Conservation (phyloP, 2,329 filamentous ascomycete species). For the Zalaria sp. region DNA sequence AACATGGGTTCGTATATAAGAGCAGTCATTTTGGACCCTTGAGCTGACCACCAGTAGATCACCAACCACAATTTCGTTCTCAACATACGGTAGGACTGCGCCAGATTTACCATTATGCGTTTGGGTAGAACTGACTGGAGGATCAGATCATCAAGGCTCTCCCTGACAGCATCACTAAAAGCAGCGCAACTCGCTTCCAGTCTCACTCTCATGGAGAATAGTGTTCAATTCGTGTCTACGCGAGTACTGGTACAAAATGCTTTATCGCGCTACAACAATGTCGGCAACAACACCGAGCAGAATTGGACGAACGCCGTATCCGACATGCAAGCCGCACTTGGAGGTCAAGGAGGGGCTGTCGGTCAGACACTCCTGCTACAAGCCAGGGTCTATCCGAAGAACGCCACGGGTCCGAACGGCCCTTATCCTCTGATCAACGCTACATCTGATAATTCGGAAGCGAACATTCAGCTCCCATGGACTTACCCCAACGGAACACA, state of each 20-base stretch:
- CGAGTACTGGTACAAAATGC: conserved; percentile 39
- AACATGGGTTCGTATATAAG: conserved; percentile 33
- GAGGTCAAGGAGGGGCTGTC: conserved; percentile 23
- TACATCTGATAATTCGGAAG: conserved; percentile 26
- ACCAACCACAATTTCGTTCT: conserved; percentile 50
- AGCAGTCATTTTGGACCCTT: background rate
- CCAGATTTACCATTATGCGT: background rate
- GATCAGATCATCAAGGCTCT: conserved; percentile 40
- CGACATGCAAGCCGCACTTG: conserved; percentile 62
- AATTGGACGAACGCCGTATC: conserved; percentile 47
- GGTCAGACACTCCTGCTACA: conserved; percentile 49
- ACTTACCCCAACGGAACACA: conserved; percentile 40
- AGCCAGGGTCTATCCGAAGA: conserved; percentile 57
- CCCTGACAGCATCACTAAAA: conserved; percentile 74
- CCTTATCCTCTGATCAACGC: conserved; percentile 47
- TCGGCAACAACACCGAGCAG: conserved; percentile 37
- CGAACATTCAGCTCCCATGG: conserved; percentile 47
- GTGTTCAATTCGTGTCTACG: conserved; percentile 57
- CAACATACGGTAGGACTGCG: conserved; percentile 20
- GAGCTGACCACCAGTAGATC: conserved; percentile 22
- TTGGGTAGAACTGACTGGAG: background rate
- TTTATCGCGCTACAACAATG: conserved; percentile 35
- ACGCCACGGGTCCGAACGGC: conserved; percentile 40
- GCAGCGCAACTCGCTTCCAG: conserved; percentile 68
- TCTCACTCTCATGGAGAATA: conserved; percentile 64